Conservation (phyloP, 108 stramenopile genomes). For the Nitzschia putrida region DNA sequence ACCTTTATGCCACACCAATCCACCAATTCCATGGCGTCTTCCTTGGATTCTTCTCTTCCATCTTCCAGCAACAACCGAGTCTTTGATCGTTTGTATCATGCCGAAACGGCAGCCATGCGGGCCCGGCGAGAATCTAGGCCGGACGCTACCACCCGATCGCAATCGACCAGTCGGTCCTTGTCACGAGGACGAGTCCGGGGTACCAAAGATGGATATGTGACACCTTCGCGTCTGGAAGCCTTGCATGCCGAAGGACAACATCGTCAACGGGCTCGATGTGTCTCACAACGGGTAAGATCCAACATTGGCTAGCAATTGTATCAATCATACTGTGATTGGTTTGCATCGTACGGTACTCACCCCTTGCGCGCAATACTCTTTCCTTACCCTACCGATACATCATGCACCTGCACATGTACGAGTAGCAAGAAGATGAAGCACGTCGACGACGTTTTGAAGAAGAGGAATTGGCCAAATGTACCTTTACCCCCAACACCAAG, state of each 20-base stretch:
- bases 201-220: conserved; percentile 16
- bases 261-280: conserved; percentile 10
- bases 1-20: conserved; percentile 28
- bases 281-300: conserved; percentile 13
- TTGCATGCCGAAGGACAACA: conserved; percentile 23
- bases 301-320: too few relatives aligned
- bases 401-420: too few relatives aligned
- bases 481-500: conserved; percentile 34
- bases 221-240: conserved; percentile 12
- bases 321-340: too few relatives aligned
- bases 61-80: conserved; percentile 3
- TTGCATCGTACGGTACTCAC: too few relatives aligned
- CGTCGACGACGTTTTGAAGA: conserved; percentile 19
- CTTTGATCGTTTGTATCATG: conserved; percentile 31
- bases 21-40: background rate
- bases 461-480: conserved; percentile 16
- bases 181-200: background rate
- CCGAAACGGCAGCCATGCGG: conserved; percentile 26
- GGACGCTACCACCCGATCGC: background rate
- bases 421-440: conserved; percentile 23
- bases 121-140: background rate
- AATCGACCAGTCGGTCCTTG: background rate
- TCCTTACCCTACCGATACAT: too few relatives aligned
- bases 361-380: too few relatives aligned
- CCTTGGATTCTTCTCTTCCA: too few relatives aligned